Conservation (phyloP, 2,329 filamentous ascomycete species). For the Fusarium heterosporum region DNA sequence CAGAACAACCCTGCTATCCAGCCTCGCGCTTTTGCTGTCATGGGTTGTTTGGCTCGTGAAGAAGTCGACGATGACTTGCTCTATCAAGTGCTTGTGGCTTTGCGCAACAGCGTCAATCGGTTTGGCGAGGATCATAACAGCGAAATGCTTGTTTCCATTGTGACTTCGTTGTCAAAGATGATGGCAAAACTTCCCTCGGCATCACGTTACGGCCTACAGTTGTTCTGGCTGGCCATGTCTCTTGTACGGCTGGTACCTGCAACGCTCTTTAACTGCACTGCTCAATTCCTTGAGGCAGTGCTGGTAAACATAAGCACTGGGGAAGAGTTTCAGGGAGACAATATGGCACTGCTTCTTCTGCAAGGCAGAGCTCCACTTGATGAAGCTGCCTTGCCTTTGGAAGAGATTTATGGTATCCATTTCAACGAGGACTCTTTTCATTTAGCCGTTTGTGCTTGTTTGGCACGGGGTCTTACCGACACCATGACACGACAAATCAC, state of each 20-base stretch:
- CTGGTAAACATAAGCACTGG: slow-evolving; percentile 72
- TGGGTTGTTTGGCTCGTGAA: slow-evolving; percentile 77
- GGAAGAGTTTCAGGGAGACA: slow-evolving; percentile 68
- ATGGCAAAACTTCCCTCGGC: slow-evolving; percentile 75
- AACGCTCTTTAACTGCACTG: slow-evolving; percentile 73
- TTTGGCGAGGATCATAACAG: slow-evolving; percentile 73
- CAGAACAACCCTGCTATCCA: slow-evolving; percentile 79
- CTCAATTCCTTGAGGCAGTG: slow-evolving; percentile 73
- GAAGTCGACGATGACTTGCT: slow-evolving; percentile 78
- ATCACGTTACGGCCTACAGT: slow-evolving; percentile 74
- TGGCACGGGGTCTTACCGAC: slow-evolving; percentile 73
- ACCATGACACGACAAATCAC: slow-evolving; percentile 69
- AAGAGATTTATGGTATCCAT: slow-evolving; percentile 74
- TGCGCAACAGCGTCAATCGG: slow-evolving; percentile 72
- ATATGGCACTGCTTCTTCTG: slow-evolving; percentile 69
- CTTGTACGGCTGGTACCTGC: slow-evolving; percentile 72
- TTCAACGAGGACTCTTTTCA: slow-evolving; percentile 75
- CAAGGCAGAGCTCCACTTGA: slow-evolving; percentile 71
- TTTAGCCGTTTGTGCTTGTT: slow-evolving; percentile 72
- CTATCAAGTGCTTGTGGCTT: slow-evolving; percentile 76
- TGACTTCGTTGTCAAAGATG: slow-evolving; percentile 76
- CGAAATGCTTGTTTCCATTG: slow-evolving; percentile 76
- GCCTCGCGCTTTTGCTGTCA: slow-evolving; percentile 75
- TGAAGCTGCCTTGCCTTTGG: slow-evolving; percentile 70
- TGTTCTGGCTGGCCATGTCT: slow-evolving; percentile 78